Evolutionary conservation across 2,329 filamentous ascomycete species (phyloP), one percentile per base, ranked within the genome.

Genomic region (Fusarium subglutinans): DNA sequence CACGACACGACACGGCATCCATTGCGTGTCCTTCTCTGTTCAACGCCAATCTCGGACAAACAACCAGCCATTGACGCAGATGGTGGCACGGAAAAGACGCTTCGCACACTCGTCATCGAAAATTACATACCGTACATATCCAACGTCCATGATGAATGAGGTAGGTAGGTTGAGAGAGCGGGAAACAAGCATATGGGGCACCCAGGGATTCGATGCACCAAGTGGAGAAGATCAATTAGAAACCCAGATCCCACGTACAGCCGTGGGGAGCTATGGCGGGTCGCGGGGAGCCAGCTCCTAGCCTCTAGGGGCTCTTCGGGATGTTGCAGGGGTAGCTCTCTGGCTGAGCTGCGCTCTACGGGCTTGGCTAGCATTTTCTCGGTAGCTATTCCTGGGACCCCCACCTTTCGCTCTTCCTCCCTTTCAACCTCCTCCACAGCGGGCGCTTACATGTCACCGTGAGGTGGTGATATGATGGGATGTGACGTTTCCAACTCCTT

Each of bases 241-340:
- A 56, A 68, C 53, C 68, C 72, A 70, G 50, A 62, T 61, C 61
- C 58, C 45, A 64, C 70, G 60, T 60, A 55, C 66, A 61, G 61
- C 74, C 72, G 73, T 75, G 71, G 76, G 76, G 67, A 78, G 76
- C 76, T 78, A 70, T 75, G 64, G 73, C 74, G 76, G 76, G 76
- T 68, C 65, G 67, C 67, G 67, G 71, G 69, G 54, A 62, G 67
- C 50, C 50, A 40, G 28, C 76, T 70, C 54, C 73, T 67, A 73
- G 67, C n/a, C 58, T n/a, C 56, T 66, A 71, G 69, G 55, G 66
- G 63, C 66, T 66, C 51, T 50, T 63, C 69, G 74, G 72, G 68
- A 65, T 51, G 66, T 51, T 75, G 58, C 76, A 78, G 73, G 76
- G 76, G 66, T 77, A 78, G 76, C 26, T 26, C 73, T 69, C 60